Evolutionary conservation across 371 early-diverging fungal species (phyloP).

Genomic region (Mucor irregularis): DNA sequence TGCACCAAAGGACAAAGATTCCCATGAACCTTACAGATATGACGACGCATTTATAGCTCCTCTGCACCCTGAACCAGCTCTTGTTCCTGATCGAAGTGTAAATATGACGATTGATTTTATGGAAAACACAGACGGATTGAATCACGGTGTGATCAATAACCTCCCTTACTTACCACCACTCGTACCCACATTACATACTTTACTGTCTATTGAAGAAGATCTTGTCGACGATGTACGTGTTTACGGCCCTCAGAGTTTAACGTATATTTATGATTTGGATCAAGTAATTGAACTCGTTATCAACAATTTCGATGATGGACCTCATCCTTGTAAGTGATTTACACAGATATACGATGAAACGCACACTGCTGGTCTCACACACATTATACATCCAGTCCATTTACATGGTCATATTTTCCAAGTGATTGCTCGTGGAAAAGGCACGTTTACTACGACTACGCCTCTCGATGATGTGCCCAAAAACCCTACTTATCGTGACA

Average conservation of each 20-base stretch:
- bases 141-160: slow-evolving; percentile 79
- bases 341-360: neutral
- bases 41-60: slow-evolving; percentile 54
- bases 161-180: slow-evolving; percentile 65
- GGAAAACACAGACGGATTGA: slow-evolving; percentile 70
- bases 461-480: neutral
- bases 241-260: slow-evolving; percentile 66
- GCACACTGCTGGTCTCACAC: too few species aligned
- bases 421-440: slow-evolving; percentile 50
- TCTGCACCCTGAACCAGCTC: slow-evolving; percentile 32
- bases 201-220: slow-evolving; percentile 54
- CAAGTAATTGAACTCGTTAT: slow-evolving; percentile 56
- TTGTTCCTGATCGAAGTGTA: slow-evolving; percentile 46
- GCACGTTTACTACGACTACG: slow-evolving; percentile 8
- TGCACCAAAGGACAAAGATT: slow-evolving; percentile 30
- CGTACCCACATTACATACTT: slow-evolving; percentile 70
- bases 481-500: slow-evolving; percentile 66
- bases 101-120: slow-evolving; percentile 65
- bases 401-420: slow-evolving; percentile 80
- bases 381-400: slow-evolving; percentile 44
- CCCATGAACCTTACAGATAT: slow-evolving; percentile 25
- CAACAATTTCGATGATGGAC: slow-evolving; percentile 54
- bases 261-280: slow-evolving; percentile 49
- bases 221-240: slow-evolving; percentile 44
- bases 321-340: slow-evolving; percentile 43